Conservation (phyloP, 208 protist species). For the Hexamita inflata region DNA sequence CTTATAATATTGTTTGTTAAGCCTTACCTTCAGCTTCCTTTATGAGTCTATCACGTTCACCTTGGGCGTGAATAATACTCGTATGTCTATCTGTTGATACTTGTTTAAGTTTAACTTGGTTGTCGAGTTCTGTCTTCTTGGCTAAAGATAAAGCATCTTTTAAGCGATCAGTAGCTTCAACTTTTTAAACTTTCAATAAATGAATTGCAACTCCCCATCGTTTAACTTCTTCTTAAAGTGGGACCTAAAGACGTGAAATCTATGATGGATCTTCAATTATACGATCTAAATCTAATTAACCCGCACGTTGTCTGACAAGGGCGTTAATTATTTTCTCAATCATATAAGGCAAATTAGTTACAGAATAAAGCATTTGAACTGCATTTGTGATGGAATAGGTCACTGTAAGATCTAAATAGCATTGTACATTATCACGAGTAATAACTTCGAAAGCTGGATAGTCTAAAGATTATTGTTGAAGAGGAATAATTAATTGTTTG, state of each 20-base stretch:
- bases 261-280: not conserved
- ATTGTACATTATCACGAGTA: not conserved
- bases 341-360: not conserved
- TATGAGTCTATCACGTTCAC: not conserved
- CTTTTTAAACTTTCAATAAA: not conserved
- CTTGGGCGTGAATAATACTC: not conserved
- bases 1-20: not conserved
- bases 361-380: not conserved
- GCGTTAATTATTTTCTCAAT: not conserved
- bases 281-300: not conserved
- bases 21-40: not conserved
- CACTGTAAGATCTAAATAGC: not conserved
- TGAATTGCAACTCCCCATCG: not conserved
- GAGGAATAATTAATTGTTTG: not conserved
- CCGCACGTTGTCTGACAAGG: not conserved
- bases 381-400: not conserved
- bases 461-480: not conserved
- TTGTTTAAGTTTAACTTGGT: not conserved
- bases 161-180: not conserved
- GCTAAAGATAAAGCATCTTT: not conserved
- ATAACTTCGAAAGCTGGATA: not conserved
- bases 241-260: not conserved
- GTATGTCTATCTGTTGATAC: not conserved
- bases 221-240: not conserved
- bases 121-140: not conserved